Conservation (phyloP, 345 rosid species). For the Aurinia saxatilis region DNA sequence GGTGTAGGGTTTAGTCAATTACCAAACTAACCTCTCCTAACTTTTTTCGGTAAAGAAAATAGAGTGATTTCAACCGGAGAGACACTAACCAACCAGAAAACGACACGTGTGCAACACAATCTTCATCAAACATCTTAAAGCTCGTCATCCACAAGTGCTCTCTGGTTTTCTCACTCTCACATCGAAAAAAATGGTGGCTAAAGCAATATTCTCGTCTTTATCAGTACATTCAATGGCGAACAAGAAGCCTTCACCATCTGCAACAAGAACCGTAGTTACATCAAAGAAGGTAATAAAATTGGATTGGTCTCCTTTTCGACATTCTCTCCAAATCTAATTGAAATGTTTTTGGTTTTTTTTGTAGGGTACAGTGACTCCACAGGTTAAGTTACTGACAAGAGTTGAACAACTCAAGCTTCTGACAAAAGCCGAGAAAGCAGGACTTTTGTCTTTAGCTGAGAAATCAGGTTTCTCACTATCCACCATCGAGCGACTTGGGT, state of each 20-base stretch:
- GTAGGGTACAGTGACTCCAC: constrained; percentile 21
- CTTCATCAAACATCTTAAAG: constrained; percentile 9
- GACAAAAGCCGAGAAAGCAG: constrained; percentile 86
- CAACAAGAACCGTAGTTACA: constrained; percentile 44
- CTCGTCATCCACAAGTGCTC: constrained; percentile 13
- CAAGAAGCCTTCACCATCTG: constrained; percentile 50
- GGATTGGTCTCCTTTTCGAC: not conserved
- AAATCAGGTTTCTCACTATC: constrained; percentile 79
- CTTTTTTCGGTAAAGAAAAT: not conserved
- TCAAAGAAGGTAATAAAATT: constrained; percentile 41
- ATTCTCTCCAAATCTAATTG: not conserved
- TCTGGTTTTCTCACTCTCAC: constrained; percentile 1
- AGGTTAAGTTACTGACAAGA: constrained; percentile 76
- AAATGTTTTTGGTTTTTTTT: not conserved
- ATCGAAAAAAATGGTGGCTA: constrained; percentile 33
- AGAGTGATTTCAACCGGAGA: constrained; percentile 13
- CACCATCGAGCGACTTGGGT: constrained; percentile 82
- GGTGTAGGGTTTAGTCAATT: not conserved
- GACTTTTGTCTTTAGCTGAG: constrained; percentile 84
- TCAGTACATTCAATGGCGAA: constrained; percentile 58
- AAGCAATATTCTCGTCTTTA: constrained; percentile 29
- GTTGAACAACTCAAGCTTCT: constrained; percentile 88
- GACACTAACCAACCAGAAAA: not conserved
- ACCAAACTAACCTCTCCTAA: constrained; percentile 17
- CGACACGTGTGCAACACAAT: constrained; percentile 32